Conservation (phyloP, 495 filamentous ascomycete species). For the Jackrogersella minutella region DNA sequence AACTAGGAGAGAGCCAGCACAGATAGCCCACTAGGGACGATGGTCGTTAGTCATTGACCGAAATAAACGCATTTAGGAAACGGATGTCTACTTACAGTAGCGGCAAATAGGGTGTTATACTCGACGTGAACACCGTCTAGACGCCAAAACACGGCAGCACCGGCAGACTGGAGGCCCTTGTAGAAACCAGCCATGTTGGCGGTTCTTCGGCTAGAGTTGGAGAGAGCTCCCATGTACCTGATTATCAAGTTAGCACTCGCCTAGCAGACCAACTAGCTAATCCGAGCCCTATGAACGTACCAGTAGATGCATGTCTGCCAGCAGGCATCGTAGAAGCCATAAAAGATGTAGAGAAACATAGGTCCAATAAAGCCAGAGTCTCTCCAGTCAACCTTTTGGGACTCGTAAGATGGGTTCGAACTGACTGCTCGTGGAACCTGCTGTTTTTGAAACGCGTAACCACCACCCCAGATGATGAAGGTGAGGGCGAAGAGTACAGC, state of each 20-base stretch:
- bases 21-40: slow-evolving; percentile 73
- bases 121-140: slow-evolving; percentile 70
- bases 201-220: slow-evolving; percentile 88
- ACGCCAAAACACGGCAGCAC: slow-evolving; percentile 85
- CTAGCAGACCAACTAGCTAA: slow-evolving; percentile 18
- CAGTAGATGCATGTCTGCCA: slow-evolving; percentile 91
- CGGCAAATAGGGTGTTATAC: slow-evolving; percentile 69
- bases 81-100: slow-evolving; percentile 46
- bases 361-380: slow-evolving; percentile 75
- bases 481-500: slow-evolving; percentile 74
- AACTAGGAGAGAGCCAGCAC: slow-evolving; percentile 73
- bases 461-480: slow-evolving; percentile 86
- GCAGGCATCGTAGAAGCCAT: slow-evolving; percentile 85
- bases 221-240: slow-evolving; percentile 79
- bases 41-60: slow-evolving; percentile 38
- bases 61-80: background rate
- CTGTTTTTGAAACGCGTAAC: slow-evolving; percentile 76
- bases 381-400: slow-evolving; percentile 65
- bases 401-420: slow-evolving; percentile 39
- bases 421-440: slow-evolving; percentile 52
- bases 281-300: slow-evolving; percentile 57
- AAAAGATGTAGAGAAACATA: slow-evolving; percentile 93
- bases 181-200: slow-evolving; percentile 96
- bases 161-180: slow-evolving; percentile 91
- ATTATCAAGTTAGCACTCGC: slow-evolving; percentile 31